Percentiles rank a stretch among this genome's conserved stretches.
Conservation (phyloP, 1,139 yeast species). For the Suhomyces coccinellae region DNA sequence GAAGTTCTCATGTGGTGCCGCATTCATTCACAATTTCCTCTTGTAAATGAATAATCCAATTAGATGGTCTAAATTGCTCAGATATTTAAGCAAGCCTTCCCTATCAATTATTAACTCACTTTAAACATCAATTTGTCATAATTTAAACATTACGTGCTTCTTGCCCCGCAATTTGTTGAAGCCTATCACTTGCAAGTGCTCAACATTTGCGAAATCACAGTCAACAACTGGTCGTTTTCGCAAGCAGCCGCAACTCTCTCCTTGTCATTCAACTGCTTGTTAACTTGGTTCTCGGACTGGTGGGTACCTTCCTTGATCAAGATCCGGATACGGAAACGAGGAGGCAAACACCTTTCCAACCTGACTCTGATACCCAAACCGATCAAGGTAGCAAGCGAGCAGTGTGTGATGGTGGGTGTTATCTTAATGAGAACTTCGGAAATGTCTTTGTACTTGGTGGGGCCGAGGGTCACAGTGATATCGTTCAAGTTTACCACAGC, state of each 20-base stretch:
- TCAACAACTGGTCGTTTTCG: conserved; percentile 87
- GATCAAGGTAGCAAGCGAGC: conserved; percentile 92
- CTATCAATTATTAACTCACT: too few relatives aligned
- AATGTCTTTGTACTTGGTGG: conserved; percentile 47
- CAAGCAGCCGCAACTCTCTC: conserved; percentile 99
- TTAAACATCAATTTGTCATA: too few relatives aligned
- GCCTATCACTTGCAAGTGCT: conserved; percentile 66
- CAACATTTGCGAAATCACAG: conserved; percentile 90
- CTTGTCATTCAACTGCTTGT: conserved; percentile 94
- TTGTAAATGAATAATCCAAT: too few relatives aligned
- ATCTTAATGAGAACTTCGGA: conserved; percentile 80
- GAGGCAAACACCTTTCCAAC: conserved; percentile 83
- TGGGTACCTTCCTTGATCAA: conserved; percentile 89
- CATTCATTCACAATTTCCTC: too few relatives aligned
- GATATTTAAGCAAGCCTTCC: too few relatives aligned
- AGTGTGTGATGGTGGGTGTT: conserved; percentile 97
- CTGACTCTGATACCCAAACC: conserved; percentile 95
- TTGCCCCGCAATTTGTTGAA: too few relatives aligned
- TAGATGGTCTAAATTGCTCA: too few relatives aligned
- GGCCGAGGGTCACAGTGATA: conserved; percentile 64
- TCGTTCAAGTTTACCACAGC: conserved; percentile 89
- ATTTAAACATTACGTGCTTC: too few relatives aligned
- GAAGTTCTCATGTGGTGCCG: too few relatives aligned
- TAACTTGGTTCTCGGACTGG: conserved; percentile 93
- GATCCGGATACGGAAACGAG: conserved; percentile 77